Conservation (phyloP, 306 rosid species). For the Hylodesmum podocarpum region DNA sequence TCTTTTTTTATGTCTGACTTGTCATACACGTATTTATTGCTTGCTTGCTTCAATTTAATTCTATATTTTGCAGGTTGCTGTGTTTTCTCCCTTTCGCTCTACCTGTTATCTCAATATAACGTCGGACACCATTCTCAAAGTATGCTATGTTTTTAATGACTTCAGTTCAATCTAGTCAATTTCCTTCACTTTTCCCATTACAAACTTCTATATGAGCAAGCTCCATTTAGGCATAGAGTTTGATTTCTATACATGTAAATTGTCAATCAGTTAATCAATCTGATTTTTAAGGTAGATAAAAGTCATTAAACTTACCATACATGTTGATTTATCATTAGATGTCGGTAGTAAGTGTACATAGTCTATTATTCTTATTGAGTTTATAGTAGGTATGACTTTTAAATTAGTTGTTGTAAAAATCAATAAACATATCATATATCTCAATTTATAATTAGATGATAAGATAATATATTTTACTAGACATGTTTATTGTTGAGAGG, state of each 20-base stretch:
- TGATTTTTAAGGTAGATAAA: not conserved
- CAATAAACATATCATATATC: no score
- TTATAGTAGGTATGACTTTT: no score
- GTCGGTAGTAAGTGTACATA: no score
- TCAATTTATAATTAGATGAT: no score
- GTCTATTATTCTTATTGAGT: no score
- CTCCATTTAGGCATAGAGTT: not conserved
- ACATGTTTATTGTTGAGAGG: not conserved
- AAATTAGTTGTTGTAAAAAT: no score
- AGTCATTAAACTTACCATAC: not conserved
- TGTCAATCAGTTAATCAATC: not conserved
- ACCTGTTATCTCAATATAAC: slow-evolving; percentile 68
- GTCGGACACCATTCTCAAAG: slow-evolving; percentile 62
- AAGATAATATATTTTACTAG: no score
- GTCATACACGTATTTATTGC: not conserved
- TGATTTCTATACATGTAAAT: not conserved
- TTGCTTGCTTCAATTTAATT: not conserved
- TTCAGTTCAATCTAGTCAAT: not conserved
- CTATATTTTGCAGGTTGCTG: slow-evolving; percentile 57
- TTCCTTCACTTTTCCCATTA: not conserved
- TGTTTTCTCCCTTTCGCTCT: slow-evolving; percentile 63
- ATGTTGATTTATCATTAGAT: not conserved
- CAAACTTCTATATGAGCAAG: not conserved
- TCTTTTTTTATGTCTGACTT: not conserved
- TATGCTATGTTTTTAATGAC: slow-evolving; percentile 22